Percentiles rank a stretch among this genome's conserved stretches.
phyloP scores from a whole-genome alignment of 805 yeast species.

The Aciculoconidium aculeatum region DNA sequence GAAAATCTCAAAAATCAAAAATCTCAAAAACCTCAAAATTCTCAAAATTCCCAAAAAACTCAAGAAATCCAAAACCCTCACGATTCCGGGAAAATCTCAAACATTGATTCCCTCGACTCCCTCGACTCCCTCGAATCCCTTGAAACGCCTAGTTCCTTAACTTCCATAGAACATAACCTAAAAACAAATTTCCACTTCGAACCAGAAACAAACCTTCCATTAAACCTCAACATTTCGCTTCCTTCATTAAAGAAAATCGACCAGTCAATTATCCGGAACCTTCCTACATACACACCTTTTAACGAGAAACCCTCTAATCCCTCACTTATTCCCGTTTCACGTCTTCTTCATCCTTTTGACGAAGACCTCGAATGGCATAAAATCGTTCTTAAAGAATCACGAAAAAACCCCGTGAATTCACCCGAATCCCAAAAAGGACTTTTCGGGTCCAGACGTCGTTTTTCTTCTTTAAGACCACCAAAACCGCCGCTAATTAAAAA shows the following conservation, averaged over 20 bases:
- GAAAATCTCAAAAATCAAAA: constrained; percentile 3
- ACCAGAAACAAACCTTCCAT: constrained; percentile 36
- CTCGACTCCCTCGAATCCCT: no score
- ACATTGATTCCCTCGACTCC: no score
- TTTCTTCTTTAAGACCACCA: constrained; percentile 76
- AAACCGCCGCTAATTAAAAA: constrained; percentile 81
- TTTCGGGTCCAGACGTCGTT: constrained; percentile 52
- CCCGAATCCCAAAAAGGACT: constrained; percentile 52
- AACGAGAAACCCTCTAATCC: constrained; percentile 30
- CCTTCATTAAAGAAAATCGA: constrained; percentile 41
- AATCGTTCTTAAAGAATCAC: constrained; percentile 41
- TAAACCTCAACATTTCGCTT: constrained; percentile 40
- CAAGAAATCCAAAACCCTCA: no score
- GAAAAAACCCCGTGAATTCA: constrained; percentile 8
- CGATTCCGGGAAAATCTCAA: no score
- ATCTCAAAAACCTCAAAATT: no score
- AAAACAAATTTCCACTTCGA: no score
- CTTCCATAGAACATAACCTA: no score
- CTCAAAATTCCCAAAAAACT: no score
- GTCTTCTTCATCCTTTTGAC: constrained; percentile 58
- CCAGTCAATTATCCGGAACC: constrained; percentile 40
- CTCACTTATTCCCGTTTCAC: constrained; percentile 53
- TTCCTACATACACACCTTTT: constrained; percentile 46
- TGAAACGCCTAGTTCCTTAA: no score
- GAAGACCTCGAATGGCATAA: constrained; percentile 61